phyloP scores from a whole-genome alignment of 495 filamentous ascomycete genomes.

The Venustampulla echinocandica region DNA sequence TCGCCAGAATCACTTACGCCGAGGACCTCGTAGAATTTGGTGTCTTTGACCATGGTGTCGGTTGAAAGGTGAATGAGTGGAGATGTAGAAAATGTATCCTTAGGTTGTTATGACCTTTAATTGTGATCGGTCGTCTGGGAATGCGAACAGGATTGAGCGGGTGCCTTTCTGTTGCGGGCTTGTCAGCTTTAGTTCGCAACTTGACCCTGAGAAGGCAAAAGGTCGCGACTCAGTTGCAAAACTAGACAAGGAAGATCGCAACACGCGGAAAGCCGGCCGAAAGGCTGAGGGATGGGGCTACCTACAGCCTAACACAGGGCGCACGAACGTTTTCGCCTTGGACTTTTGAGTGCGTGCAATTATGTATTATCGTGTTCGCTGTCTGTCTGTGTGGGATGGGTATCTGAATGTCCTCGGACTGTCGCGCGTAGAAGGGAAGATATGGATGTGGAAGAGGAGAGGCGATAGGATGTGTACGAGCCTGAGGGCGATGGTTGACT shows the following conservation, averaged over 20 bases:
- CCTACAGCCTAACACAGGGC: no score
- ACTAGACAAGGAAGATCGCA: not conserved
- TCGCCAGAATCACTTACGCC: conserved; percentile 52
- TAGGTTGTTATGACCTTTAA: not conserved
- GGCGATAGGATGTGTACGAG: not conserved
- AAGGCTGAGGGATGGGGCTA: no score
- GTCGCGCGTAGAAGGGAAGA: no score
- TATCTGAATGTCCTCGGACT: no score
- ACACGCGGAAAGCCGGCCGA: no score
- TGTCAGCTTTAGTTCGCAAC: not conserved
- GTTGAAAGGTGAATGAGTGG: not conserved
- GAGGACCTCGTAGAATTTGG: conserved; percentile 75
- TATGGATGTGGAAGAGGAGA: not conserved
- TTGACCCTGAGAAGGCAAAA: not conserved
- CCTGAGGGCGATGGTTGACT: no score
- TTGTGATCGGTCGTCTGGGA: not conserved
- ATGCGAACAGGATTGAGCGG: no score
- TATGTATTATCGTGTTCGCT: no score
- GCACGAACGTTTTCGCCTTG: no score
- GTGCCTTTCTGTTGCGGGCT: not conserved
- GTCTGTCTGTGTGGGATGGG: no score
- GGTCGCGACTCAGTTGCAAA: not conserved
- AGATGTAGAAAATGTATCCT: not conserved
- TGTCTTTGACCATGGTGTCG: conserved; percentile 80
- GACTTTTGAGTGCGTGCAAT: no score